Evolutionary conservation across 2,329 filamentous ascomycete genomes (phyloP), one percentile per base, ranked within the genome.

Genomic region (Arthrinium phaeospermum): DNA sequence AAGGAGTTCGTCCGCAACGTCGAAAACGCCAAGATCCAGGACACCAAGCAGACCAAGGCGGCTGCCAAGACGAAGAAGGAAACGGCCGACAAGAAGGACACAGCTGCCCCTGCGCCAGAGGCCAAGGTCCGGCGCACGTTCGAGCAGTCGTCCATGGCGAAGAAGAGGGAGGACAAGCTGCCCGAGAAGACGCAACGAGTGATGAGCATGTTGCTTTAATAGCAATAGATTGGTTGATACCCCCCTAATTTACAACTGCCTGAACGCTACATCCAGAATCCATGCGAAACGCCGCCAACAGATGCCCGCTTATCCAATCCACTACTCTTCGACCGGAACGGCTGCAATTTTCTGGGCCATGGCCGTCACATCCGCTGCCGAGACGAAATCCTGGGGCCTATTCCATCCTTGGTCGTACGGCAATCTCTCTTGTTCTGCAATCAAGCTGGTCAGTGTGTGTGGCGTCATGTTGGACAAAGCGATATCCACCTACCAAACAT

Each of bases 1-100:
- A 94, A 93, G 86, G 89, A 91, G 75, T 96, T 96, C 80, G 88
- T 95, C 73, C 86, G 90, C 76, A 95, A 96, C 79, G 88, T 96
- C 72, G 93, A 96, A 86, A 90, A 87, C 79, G 92, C 91, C 69
- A 96, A 95, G 89, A 92, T 94, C 87, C 80, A 94, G 75, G 91
- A 94, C 69, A 91, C 91, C 13, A 95, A 95, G 82, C 90, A 91
- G 79, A 86, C 85, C 71, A 91, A 91, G 80, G 86, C 84, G 76
- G 86, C 86, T 70, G 85, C 82, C 61, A 87, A 84, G 82, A 83
- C 79, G 75, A 83, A 79, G 75, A 82, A 72, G 70, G 74, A 76
- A 10, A 71, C 74, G 64, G 74, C 67, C 46, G 70, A 68, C 12
- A 70, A 70, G 8, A 22, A 46, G 7, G 72, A 71, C 14, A 71